Evolutionary conservation across 2,329 filamentous ascomycete genomes (phyloP), one percentile per base, ranked within the genome.

Genomic region (Aureobasidium sp.): DNA sequence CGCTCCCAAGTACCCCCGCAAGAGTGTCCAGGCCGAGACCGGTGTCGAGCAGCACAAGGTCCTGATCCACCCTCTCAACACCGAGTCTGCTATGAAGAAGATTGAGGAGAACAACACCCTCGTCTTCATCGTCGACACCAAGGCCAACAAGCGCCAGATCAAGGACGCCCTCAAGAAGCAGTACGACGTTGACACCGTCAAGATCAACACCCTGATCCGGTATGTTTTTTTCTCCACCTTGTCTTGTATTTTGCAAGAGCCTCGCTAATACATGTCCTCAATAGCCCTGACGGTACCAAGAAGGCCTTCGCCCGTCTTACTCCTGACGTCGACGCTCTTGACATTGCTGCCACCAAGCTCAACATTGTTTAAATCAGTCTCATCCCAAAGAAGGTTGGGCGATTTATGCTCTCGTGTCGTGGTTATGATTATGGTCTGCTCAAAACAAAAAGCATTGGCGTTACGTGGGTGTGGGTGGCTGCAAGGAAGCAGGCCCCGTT

Each of bases 61-160:
- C 78, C 89, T 99, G 79, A 84, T 97, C 76, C 91, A 97, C 87
- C 94, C 94, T 70, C 86, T 99, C 76, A 99, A 99, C 88, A 99
- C 94, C 65, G 94, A 99, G 89, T 94, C 89, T 76, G 94, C 95
- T 75, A 97, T 99, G 93, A 99, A 99, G 91, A 97, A 97, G 89
- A 97, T 99, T 73, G 94, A 99, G 85, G 94, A 99, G 89, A 92
- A 99, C 87, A 99, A 99, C 87, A 99, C 94, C 70, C 87, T 99
- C 59, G 73, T 75, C 65, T 74, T 75, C 68, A 74, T 75, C 64
- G 73, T 74, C 66, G 70, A 75, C 64, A 68, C 69, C 68, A 95
- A 95, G 88, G 87, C 93, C 79, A 99, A 99, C 88, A 99, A 99
- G 90, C 87, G 91, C 77, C 94, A 99, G 84, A 99, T 99, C 83